A percentile compares a stretch with the other conserved stretches of the same genome.
phyloP scores from a whole-genome alignment of 202 grass and related monocot genomes.

The Sporobolus alterniflorus region DNA sequence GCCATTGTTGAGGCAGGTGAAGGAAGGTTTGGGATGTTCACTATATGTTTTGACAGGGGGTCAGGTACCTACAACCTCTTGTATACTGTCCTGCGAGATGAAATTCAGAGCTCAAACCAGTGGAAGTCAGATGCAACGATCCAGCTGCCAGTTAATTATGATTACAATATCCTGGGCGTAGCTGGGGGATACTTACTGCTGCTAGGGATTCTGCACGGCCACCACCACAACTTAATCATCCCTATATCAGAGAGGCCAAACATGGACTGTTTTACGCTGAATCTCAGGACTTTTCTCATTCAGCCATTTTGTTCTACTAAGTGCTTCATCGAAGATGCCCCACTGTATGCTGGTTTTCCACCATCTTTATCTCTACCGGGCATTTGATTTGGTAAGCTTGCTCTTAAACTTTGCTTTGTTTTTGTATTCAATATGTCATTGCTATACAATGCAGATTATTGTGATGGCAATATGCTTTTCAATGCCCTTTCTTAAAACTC shows the following conservation, averaged over 20 bases:
- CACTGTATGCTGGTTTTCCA: constrained; percentile 2
- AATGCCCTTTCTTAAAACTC: too few species aligned
- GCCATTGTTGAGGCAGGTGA: constrained; percentile 10
- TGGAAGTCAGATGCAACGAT: background rate
- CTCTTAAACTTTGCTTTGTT: background rate
- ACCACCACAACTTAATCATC: too few species aligned
- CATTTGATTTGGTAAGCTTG: background rate
- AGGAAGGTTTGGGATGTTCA: constrained; percentile 14
- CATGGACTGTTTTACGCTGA: background rate
- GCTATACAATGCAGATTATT: too few species aligned
- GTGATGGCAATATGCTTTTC: too few species aligned
- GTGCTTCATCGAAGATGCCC: background rate
- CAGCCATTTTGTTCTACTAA: background rate
- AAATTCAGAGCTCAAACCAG: background rate
- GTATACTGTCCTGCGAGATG: background rate
- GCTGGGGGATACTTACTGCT: constrained; percentile 21
- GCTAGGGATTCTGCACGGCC: background rate
- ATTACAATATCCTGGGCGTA: background rate
- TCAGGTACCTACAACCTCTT: background rate
- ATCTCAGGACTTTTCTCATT: constrained; percentile 8
- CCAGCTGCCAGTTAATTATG: background rate
- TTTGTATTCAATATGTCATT: background rate
- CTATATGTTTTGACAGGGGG: background rate
- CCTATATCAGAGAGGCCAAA: background rate
- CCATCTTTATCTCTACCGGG: constrained; percentile 25